Evolutionary conservation across 2,329 filamentous ascomycete genomes (phyloP).

Genomic region (Hirsutella rhossiliensis): DNA sequence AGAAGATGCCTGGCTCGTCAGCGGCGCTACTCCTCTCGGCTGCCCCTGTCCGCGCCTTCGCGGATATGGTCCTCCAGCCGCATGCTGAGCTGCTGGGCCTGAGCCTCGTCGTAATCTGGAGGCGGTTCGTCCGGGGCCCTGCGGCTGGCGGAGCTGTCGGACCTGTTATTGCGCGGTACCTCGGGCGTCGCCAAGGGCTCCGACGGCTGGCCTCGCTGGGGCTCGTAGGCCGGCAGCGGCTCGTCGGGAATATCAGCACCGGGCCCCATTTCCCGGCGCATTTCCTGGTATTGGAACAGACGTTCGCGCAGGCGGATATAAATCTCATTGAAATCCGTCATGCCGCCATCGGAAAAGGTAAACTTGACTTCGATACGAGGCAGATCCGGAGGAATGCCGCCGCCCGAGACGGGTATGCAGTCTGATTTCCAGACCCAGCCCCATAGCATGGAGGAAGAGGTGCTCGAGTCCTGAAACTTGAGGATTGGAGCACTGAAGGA

Average conservation of each 20-base stretch:
- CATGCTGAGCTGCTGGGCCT: conserved; percentile 53
- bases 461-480: conserved; percentile 75
- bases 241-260: conserved; percentile 63
- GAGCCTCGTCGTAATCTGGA: conserved; percentile 84
- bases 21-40: conserved; percentile 13
- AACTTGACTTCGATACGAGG: conserved; percentile 69
- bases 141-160: conserved; percentile 24
- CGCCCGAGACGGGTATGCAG: conserved; percentile 69
- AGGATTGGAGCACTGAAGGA: conserved; percentile 85
- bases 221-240: conserved; percentile 79
- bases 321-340: conserved; percentile 74
- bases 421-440: conserved; percentile 82
- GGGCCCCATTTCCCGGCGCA: conserved; percentile 56
- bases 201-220: conserved; percentile 24
- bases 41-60: conserved; percentile 55
- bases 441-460: conserved; percentile 74
- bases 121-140: conserved; percentile 61
- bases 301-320: conserved; percentile 81
- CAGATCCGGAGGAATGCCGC: conserved; percentile 65
- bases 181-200: conserved; percentile 13
- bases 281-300: conserved; percentile 67
- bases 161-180: conserved; percentile 15
- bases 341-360: conserved; percentile 91
- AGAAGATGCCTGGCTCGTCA: not conserved
- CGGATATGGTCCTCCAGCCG: conserved; percentile 59